Conservation (phyloP, 371 early-diverging fungal genomes). For the Circinella umbellata region DNA sequence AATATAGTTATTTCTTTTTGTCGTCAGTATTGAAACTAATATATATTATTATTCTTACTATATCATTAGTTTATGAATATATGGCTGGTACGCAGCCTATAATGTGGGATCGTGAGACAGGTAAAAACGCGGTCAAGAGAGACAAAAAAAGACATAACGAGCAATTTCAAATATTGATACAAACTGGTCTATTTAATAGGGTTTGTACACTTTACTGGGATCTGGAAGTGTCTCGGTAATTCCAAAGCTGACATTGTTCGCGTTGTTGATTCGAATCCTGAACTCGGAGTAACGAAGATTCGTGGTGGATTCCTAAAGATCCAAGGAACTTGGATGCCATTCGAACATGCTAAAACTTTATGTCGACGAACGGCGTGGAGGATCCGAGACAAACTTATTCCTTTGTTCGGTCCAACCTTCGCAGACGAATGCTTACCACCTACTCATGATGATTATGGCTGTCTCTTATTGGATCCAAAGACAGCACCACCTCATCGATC, state of each 20-base stretch:
- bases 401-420: constrained; percentile 66
- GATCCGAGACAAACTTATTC: constrained; percentile 63
- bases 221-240: constrained; percentile 75
- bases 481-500: constrained; percentile 19
- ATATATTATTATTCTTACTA: background rate
- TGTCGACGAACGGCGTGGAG: constrained; percentile 62
- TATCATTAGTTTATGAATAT: constrained; percentile 65
- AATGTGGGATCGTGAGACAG: constrained; percentile 77
- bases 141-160: background rate
- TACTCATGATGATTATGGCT: constrained; percentile 53
- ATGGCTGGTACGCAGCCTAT: constrained; percentile 62
- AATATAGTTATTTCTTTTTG: too few relatives aligned
- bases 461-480: constrained; percentile 43
- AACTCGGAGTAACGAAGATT: constrained; percentile 64
- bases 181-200: constrained; percentile 14
- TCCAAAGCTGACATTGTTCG: constrained; percentile 74
- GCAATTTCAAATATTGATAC: background rate
- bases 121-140: constrained; percentile 21
- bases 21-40: too few relatives aligned
- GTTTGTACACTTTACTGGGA: constrained; percentile 76
- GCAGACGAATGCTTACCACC: constrained; percentile 57
- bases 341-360: constrained; percentile 58
- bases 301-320: constrained; percentile 75
- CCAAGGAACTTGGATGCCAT: constrained; percentile 79
- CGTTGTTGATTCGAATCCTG: constrained; percentile 69